phyloP scores from a whole-genome alignment of 208 protist genomes.

The Wallacemonas sp. region DNA sequence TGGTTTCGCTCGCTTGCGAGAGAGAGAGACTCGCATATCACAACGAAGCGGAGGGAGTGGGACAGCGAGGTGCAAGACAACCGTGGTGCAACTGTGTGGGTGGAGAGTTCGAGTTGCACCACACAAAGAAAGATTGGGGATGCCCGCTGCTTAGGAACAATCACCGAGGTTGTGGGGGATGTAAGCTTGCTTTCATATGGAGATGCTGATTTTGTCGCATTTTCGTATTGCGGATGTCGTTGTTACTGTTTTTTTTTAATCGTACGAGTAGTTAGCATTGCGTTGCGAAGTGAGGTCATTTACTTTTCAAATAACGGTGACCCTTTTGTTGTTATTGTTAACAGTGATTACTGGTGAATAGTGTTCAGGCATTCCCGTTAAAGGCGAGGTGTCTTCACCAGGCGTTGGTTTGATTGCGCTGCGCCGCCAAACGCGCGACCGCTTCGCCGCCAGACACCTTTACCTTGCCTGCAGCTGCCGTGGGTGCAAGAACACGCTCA shows the following conservation, averaged over 20 bases:
- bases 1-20: no score
- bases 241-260: background rate
- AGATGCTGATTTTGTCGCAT: background rate
- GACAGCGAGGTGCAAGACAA: no score
- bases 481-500: constrained; percentile 22
- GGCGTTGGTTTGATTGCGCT: constrained; percentile 16
- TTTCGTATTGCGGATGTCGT: no score
- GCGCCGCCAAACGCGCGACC: constrained; percentile 1
- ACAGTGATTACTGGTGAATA: no score
- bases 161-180: background rate
- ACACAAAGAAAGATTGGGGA: background rate
- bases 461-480: background rate
- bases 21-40: no score
- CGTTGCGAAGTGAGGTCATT: no score
- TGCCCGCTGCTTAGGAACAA: background rate
- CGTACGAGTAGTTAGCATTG: background rate
- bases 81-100: no score
- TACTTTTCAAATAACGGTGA: no score
- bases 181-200: background rate
- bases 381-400: no score
- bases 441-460: constrained; percentile 16
- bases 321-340: no score
- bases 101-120: no score
- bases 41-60: background rate
- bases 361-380: no score